Evolutionary conservation across 2,329 filamentous ascomycete genomes (phyloP), one percentile per base, ranked within the genome.

Genomic region (Ascocoryne sarcoides): DNA sequence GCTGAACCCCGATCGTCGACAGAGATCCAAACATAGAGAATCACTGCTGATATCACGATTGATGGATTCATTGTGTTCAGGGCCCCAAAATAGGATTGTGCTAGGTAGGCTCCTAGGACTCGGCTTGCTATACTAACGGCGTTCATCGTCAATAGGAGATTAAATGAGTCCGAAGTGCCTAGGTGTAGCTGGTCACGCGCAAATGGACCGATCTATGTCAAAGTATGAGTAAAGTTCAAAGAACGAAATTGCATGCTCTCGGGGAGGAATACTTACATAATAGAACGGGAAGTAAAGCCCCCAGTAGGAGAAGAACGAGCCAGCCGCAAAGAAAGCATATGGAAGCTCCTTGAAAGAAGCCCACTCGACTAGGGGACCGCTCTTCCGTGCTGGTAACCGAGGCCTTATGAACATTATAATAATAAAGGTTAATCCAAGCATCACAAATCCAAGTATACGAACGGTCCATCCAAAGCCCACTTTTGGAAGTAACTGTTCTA

Each of bases 381-480:
- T 50, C 31, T 56, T 63, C 5, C 65, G 56, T 0, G 59, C 61
- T 14, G 60, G 59, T 10, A 69, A 46, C 10, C 62, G 54, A 3
- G 65, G 58, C 28, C 58, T 61, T 43, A 65, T 61, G 43, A 65
- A 52, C 19, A 67, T 60, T 2, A 59, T 51, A 20, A 65, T 53
- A 9, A 49, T 40, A 4, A 57, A 55, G 4, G 59, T 45, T 18
- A 62, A 56, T 18, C 42, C 55, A 10, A 49, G 58, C 18, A 69
- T 50, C n/a, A 64, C 56, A 42, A 73, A 68, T 1, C 62, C 68
- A 29, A 72, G 57, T 3, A 63, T 56, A 5, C 66, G 57, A 23
- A 68, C 56, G 0, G 67, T 60, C 65, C 65, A 69, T 1, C 45
- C 53, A 49, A 68, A 69, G 3, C 65, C 66, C 32, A 68, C 53